Conservation (phyloP, 2,329 filamentous ascomycete species). For the Dryadomyces quercus-mongolicae region DNA sequence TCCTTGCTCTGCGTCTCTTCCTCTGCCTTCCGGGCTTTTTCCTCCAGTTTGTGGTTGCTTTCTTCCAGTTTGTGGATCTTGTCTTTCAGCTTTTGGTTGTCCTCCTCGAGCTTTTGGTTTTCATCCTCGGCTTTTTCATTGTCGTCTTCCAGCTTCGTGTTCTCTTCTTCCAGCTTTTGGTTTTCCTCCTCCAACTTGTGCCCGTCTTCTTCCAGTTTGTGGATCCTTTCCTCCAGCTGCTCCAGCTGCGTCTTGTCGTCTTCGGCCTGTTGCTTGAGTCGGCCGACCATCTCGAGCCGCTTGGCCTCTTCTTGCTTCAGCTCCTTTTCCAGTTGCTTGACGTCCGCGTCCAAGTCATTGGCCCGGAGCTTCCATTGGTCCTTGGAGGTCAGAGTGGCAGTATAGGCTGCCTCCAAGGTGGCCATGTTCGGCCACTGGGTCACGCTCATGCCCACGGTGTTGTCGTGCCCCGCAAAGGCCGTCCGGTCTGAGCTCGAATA, state of each 20-base stretch:
- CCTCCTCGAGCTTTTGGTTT: not conserved
- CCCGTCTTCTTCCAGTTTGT: slow-evolving; percentile 7
- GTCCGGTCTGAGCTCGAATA: slow-evolving; percentile 7
- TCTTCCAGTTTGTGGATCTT: slow-evolving; percentile 3
- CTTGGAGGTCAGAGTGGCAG: slow-evolving; percentile 11
- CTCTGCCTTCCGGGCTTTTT: too few relatives aligned
- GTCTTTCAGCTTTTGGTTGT: not conserved
- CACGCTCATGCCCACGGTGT: slow-evolving; percentile 14
- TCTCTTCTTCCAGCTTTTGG: slow-evolving; percentile 10
- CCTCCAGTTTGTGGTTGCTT: not conserved
- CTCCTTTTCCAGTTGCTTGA: slow-evolving; percentile 10
- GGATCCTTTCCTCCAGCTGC: slow-evolving; percentile 12
- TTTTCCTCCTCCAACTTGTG: slow-evolving; percentile 6
- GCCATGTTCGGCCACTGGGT: slow-evolving; percentile 15
- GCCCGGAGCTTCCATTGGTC: slow-evolving; percentile 16
- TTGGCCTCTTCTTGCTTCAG: slow-evolving; percentile 15
- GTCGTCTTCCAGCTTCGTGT: slow-evolving; percentile 8
- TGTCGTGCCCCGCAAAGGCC: slow-evolving; percentile 3
- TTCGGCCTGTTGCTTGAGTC: slow-evolving; percentile 17
- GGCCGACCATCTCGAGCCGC: slow-evolving; percentile 13
- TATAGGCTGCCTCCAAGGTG: slow-evolving; percentile 17
- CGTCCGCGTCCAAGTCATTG: slow-evolving; percentile 13
- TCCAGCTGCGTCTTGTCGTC: slow-evolving; percentile 4
- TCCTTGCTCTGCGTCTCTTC: too few relatives aligned
- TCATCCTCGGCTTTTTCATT: not conserved